Evolutionary conservation across 2,329 filamentous ascomycete species (phyloP).

Genomic region (Ophiostoma himal-ulmi): DNA sequence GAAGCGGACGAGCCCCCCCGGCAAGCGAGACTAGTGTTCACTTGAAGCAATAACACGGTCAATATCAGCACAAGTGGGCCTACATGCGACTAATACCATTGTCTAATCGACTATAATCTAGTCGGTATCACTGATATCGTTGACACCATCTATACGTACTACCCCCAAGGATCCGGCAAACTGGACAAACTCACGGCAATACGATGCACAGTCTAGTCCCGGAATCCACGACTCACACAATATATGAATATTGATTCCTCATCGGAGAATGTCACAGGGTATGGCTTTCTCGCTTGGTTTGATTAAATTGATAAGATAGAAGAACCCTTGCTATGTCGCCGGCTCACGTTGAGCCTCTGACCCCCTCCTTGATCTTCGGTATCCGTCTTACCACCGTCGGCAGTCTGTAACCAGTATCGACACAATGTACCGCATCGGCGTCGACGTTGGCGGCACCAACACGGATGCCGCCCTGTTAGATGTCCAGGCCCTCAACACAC

Average conservation of each 20-base stretch:
- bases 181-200: constrained; percentile 5
- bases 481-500: constrained; percentile 19
- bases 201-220: background rate
- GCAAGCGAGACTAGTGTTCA: background rate
- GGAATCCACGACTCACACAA: background rate
- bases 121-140: background rate
- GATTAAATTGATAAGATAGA: background rate
- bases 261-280: background rate
- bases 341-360: background rate
- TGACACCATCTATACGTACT: background rate
- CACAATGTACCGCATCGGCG: constrained; percentile 20
- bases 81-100: background rate
- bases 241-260: background rate
- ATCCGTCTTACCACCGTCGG: background rate
- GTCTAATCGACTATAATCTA: background rate
- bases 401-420: background rate
- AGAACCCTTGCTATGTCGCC: background rate
- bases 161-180: background rate
- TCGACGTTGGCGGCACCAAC: constrained; percentile 9
- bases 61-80: background rate
- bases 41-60: background rate
- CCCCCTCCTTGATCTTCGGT: background rate
- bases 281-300: background rate
- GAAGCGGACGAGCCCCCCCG: background rate
- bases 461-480: constrained; percentile 29